phyloP scores from a whole-genome alignment of 192 early-diverging fungal genomes.

The Coemansia sp. region DNA sequence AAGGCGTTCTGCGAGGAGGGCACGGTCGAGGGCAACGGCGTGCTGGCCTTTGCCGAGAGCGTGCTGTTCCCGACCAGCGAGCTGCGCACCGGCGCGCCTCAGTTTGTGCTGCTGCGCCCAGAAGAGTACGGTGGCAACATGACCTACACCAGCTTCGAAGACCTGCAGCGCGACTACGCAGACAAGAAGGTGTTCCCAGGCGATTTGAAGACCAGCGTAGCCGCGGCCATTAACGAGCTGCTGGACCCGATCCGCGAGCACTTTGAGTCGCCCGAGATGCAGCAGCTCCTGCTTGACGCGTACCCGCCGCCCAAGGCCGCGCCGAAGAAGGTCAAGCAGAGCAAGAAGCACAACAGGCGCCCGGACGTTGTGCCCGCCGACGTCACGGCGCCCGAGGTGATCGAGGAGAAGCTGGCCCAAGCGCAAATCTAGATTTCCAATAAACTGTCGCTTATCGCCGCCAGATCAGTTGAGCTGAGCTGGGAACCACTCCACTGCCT shows the following conservation, averaged over 20 bases:
- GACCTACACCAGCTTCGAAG: constrained; percentile 64
- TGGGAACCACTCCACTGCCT: too few relatives aligned
- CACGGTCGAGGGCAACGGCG: constrained; percentile 86
- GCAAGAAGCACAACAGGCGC: constrained; percentile 53
- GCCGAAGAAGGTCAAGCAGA: constrained; percentile 56
- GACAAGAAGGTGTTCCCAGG: constrained; percentile 88
- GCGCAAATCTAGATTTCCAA: neutral
- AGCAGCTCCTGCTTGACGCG: constrained; percentile 69
- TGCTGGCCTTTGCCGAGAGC: constrained; percentile 81
- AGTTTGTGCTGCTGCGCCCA: constrained; percentile 67
- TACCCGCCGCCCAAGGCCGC: constrained; percentile 70
- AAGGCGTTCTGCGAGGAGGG: constrained; percentile 98
- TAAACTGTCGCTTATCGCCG: too few relatives aligned
- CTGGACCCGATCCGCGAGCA: constrained; percentile 82
- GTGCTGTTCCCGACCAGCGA: constrained; percentile 87
- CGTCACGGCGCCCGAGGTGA: neutral
- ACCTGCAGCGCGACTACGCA: constrained; percentile 79
- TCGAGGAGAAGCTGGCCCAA: constrained; percentile 1
- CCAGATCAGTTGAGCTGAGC: too few relatives aligned
- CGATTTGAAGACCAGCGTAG: constrained; percentile 86
- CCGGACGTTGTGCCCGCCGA: constrained; percentile 15
- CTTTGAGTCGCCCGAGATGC: constrained; percentile 68
- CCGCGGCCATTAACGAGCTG: constrained; percentile 76
- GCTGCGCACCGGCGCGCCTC: constrained; percentile 52
- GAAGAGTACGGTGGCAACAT: constrained; percentile 93